Evolutionary conservation across 495 filamentous ascomycete species (phyloP).

Genomic region (Talaromyces trachyspermus): DNA sequence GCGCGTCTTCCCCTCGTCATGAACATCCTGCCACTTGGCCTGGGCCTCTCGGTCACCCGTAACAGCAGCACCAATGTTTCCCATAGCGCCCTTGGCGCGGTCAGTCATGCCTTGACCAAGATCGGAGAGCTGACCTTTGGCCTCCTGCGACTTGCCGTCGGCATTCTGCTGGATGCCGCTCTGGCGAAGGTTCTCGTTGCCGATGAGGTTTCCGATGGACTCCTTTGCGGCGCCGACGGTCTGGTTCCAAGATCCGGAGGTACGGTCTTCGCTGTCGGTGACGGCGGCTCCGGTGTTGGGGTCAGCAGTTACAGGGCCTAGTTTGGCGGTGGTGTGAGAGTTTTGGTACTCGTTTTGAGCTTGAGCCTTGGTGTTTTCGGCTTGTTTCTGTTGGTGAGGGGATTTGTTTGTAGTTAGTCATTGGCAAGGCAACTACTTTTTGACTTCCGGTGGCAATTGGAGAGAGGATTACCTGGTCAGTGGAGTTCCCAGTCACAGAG

Average conservation of each 20-base stretch:
- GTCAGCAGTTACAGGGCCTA: slow-evolving; percentile 56
- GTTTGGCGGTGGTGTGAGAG: slow-evolving; percentile 64
- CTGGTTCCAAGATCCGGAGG: slow-evolving; percentile 74
- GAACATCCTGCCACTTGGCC: slow-evolving; percentile 53
- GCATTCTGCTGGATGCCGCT: slow-evolving; percentile 71
- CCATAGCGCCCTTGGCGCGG: slow-evolving; percentile 65
- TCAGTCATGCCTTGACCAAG: slow-evolving; percentile 62
- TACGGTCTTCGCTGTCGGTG: slow-evolving; percentile 64
- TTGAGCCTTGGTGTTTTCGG: slow-evolving; percentile 51
- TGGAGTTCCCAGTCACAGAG: slow-evolving; percentile 62
- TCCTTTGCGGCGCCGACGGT: slow-evolving; percentile 83
- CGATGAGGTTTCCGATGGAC: slow-evolving; percentile 63
- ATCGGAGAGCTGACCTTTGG: slow-evolving; percentile 75
- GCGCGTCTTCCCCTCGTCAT: slow-evolving; percentile 79
- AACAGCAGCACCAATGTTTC: slow-evolving; percentile 58
- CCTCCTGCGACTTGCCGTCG: slow-evolving; percentile 73
- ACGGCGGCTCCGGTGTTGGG: slow-evolving; percentile 64
- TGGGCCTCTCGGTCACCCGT: slow-evolving; percentile 63
- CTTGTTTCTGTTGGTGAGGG: slow-evolving; percentile 26
- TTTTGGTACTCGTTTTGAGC: slow-evolving; percentile 57
- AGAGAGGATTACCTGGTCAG: slow-evolving; percentile 49
- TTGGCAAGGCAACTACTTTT: neutral
- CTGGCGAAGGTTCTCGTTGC: slow-evolving; percentile 65
- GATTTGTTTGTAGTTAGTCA: slow-evolving; percentile 7
- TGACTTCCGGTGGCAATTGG: neutral